Evolutionary conservation across 805 yeast genomes (phyloP), one percentile per base, ranked within the genome.

Genomic region (Sugiyamaella qingdaonensis): DNA sequence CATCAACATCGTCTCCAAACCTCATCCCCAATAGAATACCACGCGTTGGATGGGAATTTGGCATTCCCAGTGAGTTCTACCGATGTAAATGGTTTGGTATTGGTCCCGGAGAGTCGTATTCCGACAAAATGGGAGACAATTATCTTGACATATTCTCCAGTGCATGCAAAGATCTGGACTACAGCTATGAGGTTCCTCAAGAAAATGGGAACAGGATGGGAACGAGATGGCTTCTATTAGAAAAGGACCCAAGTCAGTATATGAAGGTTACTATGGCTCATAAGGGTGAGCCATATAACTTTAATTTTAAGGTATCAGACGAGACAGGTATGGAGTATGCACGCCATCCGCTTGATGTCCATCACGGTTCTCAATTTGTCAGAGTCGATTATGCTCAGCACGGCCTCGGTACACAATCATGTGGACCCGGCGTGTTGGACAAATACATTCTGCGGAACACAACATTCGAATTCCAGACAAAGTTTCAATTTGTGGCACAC

Each of bases 91-190:
- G 72, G 72, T 65, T 67, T 41, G 73, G 73, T 4, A 47, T 65
- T 18, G 73, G 73, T 4, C 73, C 73, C 1, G 69, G 66, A 8
- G 73, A 69, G 54, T 64, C 70, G 29, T 70, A 70, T 54, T 46
- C 61, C 10, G 73, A 70, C 54, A 67, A 66, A 51, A 59, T 59
- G 34, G 62, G 58, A 27, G 63, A 64, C 9, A 67, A 59, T 36
- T 56, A 43, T 29, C 49, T 68, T 27, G 73, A 68, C 8, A 19
- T 64, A 2, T 59, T 56, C 50, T 33, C 39, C 4, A 21, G 37
- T 11, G 27, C 51, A 3, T 61, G 60, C 29, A 41, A 41, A 2
- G 57, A 58, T 1, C 51, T 67, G 34, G 65, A 65, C 46, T 61
- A 57, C 51, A 37, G 37, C n/a, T 68, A 69, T 52, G 71, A 68